A percentile compares a stretch with the other conserved stretches of the same genome.
Conservation (phyloP, 1,284 basidiomycete genomes). For the Heliocybe sulcata region DNA sequence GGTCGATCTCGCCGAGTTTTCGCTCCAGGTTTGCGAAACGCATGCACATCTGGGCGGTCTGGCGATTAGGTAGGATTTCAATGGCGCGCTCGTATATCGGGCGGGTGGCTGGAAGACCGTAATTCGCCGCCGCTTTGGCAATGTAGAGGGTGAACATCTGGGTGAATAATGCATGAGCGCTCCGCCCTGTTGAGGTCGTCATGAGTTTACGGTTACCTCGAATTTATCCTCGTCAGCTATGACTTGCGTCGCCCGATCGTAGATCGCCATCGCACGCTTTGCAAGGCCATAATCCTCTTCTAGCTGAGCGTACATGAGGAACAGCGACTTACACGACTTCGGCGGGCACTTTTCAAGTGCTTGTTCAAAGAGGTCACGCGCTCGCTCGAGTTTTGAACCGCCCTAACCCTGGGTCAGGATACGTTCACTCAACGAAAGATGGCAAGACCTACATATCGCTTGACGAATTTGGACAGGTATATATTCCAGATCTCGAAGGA, state of each 20-base stretch:
- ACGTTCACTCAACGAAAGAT: background rate
- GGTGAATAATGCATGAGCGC: background rate
- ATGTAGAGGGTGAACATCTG: slow-evolving; percentile 98
- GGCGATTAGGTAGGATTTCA: slow-evolving; percentile 85
- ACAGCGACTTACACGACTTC: slow-evolving; percentile 92
- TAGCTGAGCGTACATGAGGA: slow-evolving; percentile 91
- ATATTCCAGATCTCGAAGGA: slow-evolving; percentile 99
- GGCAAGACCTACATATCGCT: slow-evolving; percentile 79
- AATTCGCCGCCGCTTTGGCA: slow-evolving; percentile 93
- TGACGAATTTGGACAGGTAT: slow-evolving; percentile 95
- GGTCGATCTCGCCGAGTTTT: slow-evolving; percentile 98
- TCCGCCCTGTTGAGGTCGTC: background rate
- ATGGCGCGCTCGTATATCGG: slow-evolving; percentile 97
- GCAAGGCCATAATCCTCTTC: slow-evolving; percentile 96
- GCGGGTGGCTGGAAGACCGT: slow-evolving; percentile 92
- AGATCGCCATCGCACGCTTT: slow-evolving; percentile 94
- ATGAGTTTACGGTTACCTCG: slow-evolving; percentile 48
- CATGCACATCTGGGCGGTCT: slow-evolving; percentile 97
- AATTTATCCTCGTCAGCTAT: slow-evolving; percentile 91
- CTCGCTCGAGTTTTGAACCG: slow-evolving; percentile 90
- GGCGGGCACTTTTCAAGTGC: slow-evolving; percentile 94
- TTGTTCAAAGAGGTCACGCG: slow-evolving; percentile 96
- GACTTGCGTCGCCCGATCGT: slow-evolving; percentile 85
- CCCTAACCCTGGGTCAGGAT: slow-evolving; percentile 40
- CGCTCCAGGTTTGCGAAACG: slow-evolving; percentile 95